Conservation (phyloP, 495 filamentous ascomycete species). For the Tuber aestivum region DNA sequence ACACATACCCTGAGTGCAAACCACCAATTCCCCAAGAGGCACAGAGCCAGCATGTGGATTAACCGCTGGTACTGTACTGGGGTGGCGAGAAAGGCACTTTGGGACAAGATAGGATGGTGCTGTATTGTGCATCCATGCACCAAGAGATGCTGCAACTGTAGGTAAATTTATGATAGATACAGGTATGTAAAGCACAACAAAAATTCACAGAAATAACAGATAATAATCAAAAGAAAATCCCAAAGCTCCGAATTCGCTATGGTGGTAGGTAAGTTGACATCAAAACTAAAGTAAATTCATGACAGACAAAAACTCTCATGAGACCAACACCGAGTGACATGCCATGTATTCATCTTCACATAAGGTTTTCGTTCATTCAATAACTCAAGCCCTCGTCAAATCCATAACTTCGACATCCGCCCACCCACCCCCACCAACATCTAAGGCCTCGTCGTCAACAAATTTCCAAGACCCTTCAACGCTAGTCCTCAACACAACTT, state of each 20-base stretch:
- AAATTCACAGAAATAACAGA: not conserved
- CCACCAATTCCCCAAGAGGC: not conserved
- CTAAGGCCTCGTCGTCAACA: conserved; percentile 10
- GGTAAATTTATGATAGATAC: too few relatives aligned
- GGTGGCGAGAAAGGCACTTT: not conserved
- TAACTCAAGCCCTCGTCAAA: conserved; percentile 27
- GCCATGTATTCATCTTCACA: not conserved
- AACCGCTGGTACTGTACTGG: not conserved
- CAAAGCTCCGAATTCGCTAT: not conserved
- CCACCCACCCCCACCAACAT: conserved; percentile 21
- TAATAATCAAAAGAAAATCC: not conserved
- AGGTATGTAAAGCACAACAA: not conserved
- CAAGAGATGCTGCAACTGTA: not conserved
- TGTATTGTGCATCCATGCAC: not conserved
- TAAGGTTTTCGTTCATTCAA: conserved; percentile 15
- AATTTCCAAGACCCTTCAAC: conserved; percentile 32
- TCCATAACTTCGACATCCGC: conserved; percentile 34
- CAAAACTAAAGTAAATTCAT: not conserved
- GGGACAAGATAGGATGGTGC: not conserved
- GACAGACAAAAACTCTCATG: not conserved
- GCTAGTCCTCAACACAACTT: conserved; percentile 29
- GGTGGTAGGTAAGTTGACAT: not conserved
- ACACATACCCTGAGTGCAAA: not conserved
- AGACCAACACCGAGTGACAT: not conserved
- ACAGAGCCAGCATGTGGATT: not conserved